Percentiles rank a stretch among this genome's conserved stretches.
Evolutionary conservation across 768 basidiomycete species (phyloP).

Genomic region (Agrocybe pediades): DNA sequence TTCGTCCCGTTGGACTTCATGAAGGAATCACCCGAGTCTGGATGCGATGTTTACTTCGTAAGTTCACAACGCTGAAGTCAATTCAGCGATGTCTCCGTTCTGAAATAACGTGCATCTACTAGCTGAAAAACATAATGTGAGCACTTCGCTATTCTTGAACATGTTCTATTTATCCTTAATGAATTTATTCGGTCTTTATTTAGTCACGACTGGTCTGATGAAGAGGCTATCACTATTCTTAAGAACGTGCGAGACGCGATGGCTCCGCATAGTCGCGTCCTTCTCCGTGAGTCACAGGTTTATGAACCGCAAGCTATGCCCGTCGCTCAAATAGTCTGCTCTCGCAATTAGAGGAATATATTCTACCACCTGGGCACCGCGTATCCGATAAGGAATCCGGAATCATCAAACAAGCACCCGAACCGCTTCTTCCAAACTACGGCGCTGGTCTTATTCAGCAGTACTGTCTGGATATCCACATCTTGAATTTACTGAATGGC

Average conservation of each 20-base stretch:
- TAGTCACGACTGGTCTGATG: constrained; percentile 45
- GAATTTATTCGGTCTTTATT: background rate
- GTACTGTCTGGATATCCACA: constrained; percentile 39
- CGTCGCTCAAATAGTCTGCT: too few relatives aligned
- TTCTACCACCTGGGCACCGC: background rate
- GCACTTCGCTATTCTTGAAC: background rate
- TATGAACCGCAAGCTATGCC: too few relatives aligned
- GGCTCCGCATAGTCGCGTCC: constrained; percentile 31
- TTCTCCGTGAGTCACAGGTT: constrained; percentile 31
- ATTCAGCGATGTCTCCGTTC: background rate
- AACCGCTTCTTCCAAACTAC: background rate
- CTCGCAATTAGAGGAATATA: background rate
- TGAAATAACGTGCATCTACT: background rate
- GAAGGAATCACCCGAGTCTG: constrained; percentile 31
- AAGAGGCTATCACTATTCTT: constrained; percentile 31
- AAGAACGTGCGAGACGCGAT: constrained; percentile 28
- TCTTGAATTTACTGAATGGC: constrained; percentile 43
- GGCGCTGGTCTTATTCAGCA: background rate
- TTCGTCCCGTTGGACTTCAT: constrained; percentile 43
- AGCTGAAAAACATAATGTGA: constrained; percentile 40
- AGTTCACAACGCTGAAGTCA: constrained; percentile 3
- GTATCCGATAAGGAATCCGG: background rate
- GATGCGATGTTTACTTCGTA: constrained; percentile 44
- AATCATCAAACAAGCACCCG: background rate
- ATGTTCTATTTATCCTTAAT: background rate